Base-by-base conservation (phyloP, 306 rosid genomes). In the Fragaria iinumae region DNA sequence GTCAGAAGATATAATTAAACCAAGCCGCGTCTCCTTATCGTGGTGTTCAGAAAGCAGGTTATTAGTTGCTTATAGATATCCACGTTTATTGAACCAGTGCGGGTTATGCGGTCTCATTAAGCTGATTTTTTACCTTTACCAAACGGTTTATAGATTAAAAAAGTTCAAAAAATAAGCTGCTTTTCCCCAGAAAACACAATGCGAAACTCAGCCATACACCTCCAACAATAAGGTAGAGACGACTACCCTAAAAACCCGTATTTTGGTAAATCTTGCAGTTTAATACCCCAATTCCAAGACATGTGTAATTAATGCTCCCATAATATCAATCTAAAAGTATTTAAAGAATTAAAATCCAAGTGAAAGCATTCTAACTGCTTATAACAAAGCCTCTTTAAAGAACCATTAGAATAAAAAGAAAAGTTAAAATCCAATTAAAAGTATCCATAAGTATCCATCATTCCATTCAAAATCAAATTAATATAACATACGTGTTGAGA, bases 401-500 rank as follows among this genome's bases (percentile, higher is more conserved):
- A 45, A 29, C 20, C 60, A 52, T 47, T 47, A 14, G 17, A 27
- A 25, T 9, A 60, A 29, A 5, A 60, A 27, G 23, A 53, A 53
- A 5, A 4, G 5, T 23, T 36, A 41, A 69, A 11, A 8, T 11
- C 53, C 6, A 44, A 69, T 10, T 21, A 36, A 43, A 43, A 69
- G 25, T 11, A 69, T 14, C 63, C 29, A 50, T 16, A 9, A 6
- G 11, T 5, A 39, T 50, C 34, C 60, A 71, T 4, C 43, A 38
- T 38, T 38, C 41, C 41, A 38, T 5, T 7, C 23, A 49, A 68
- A 82, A 62, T 63, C 67, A 34, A 75, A 38, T 32, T 56, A 21
- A 67, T 21, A 72, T 50, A 72, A 76, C 88, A 69, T 79, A 80
- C 98, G 84, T 84, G 93, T 71, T 93, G 98, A 76, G 98, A 91